phyloP scores from a whole-genome alignment of 805 yeast genomes.

The Saccharomyces eubayanus region DNA sequence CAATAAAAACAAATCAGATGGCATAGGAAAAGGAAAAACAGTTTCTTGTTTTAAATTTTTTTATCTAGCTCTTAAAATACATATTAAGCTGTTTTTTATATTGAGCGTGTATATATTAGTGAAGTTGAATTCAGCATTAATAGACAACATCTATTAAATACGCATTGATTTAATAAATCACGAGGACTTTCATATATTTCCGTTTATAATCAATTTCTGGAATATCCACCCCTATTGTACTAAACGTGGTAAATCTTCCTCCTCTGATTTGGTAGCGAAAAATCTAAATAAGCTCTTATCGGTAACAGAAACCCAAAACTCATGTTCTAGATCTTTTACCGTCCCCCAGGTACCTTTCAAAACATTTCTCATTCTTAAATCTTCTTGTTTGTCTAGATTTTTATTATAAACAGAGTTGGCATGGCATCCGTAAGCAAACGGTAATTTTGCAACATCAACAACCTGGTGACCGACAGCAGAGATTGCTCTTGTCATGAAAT shows the following conservation, averaged over 20 bases:
- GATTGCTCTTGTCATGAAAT: constrained; percentile 33
- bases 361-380: constrained; percentile 25
- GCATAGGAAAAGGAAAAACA: not conserved
- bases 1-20: not conserved
- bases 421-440: constrained; percentile 32
- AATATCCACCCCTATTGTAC: not conserved
- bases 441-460: constrained; percentile 25
- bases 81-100: not conserved
- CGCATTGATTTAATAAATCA: not conserved
- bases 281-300: not conserved
- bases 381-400: constrained; percentile 35
- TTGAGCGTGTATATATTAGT: not conserved
- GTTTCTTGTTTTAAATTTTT: not conserved
- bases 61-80: not conserved
- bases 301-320: constrained; percentile 14
- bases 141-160: not conserved
- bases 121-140: not conserved
- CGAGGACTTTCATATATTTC: not conserved
- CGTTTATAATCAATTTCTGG: not conserved
- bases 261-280: not conserved
- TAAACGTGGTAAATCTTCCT: not conserved
- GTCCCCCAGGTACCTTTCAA: constrained; percentile 30
- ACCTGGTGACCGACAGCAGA: constrained; percentile 30
- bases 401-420: constrained; percentile 34
- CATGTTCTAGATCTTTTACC: constrained; percentile 26